Conservation (phyloP, 768 basidiomycete genomes). For the Tylopilus rubrobrunneus region DNA sequence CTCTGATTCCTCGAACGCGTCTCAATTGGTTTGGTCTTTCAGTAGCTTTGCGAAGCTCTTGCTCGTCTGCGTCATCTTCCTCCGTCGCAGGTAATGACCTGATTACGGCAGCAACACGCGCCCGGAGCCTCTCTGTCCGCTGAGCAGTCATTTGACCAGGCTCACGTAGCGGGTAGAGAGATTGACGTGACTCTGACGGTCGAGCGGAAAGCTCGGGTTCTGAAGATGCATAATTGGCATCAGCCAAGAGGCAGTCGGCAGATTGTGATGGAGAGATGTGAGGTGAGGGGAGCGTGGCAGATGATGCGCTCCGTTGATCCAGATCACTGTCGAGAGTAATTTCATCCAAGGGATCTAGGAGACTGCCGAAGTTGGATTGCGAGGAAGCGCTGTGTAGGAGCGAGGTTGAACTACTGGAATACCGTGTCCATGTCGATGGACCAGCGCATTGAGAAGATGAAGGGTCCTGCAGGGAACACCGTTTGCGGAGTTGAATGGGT, state of each 20-base stretch:
- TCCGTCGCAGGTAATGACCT: conserved; percentile 27
- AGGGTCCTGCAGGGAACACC: neutral
- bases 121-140: conserved; percentile 24
- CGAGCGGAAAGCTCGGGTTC: neutral
- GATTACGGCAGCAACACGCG: conserved; percentile 26
- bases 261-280: conserved; percentile 5
- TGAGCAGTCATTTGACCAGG: conserved; percentile 26
- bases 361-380: conserved; percentile 1
- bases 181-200: conserved; percentile 6
- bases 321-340: conserved; percentile 12
- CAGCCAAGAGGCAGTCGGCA: neutral
- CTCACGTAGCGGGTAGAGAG: conserved; percentile 14
- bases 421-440: conserved; percentile 5
- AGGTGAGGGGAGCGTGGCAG: conserved; percentile 20
- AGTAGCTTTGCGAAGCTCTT: neutral
- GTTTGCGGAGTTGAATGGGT: neutral
- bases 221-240: conserved; percentile 9
- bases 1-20: conserved; percentile 20
- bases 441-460: conserved; percentile 1
- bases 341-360: conserved; percentile 10
- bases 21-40: conserved; percentile 14
- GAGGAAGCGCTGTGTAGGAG: conserved; percentile 1
- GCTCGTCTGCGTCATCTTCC: conserved; percentile 1
- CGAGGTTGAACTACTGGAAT: conserved; percentile 12
- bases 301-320: conserved; percentile 20